Percentiles rank a stretch among this genome's conserved stretches.
Evolutionary conservation across 352 stramenopile genomes (phyloP).

Genomic region (Blastocystis sp.): DNA sequence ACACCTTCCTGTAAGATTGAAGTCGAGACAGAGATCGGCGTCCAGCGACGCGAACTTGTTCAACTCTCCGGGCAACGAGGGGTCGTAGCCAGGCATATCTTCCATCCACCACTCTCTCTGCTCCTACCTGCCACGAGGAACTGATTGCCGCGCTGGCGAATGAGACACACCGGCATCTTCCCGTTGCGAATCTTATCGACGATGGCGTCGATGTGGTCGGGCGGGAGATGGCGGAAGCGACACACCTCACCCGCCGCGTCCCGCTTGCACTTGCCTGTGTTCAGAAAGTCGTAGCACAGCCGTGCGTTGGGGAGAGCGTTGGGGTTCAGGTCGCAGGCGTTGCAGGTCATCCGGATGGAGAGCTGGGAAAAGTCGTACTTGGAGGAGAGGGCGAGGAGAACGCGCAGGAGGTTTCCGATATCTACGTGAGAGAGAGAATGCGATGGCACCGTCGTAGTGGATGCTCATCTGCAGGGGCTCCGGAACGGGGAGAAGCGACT

Average conservation of each 20-base stretch:
- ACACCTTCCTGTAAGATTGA: constrained; percentile 14
- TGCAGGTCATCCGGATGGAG: not conserved
- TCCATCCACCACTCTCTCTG: not conserved
- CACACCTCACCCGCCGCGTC: not conserved
- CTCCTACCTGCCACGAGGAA: not conserved
- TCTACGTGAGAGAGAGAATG: no score
- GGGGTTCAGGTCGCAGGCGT: not conserved
- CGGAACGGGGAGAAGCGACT: no score
- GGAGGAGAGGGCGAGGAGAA: not conserved
- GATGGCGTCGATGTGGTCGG: constrained; percentile 29
- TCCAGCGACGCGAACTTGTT: not conserved
- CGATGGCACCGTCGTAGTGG: no score
- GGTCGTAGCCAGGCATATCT: constrained; percentile 29
- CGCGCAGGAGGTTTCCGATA: not conserved
- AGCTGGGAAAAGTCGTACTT: not conserved
- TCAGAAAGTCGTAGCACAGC: constrained; percentile 54
- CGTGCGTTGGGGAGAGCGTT: not conserved
- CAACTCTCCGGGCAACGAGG: not conserved
- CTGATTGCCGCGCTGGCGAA: not conserved
- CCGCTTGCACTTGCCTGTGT: constrained; percentile 26
- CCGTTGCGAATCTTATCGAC: constrained; percentile 38
- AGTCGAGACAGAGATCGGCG: constrained; percentile 23
- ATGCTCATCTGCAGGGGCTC: no score
- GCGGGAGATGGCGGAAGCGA: constrained; percentile 6
- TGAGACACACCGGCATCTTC: constrained; percentile 31